A percentile compares a stretch with the other conserved stretches of the same genome.
Conservation (phyloP, 1,284 basidiomycete genomes). For the Ganoderma lingzhi region DNA sequence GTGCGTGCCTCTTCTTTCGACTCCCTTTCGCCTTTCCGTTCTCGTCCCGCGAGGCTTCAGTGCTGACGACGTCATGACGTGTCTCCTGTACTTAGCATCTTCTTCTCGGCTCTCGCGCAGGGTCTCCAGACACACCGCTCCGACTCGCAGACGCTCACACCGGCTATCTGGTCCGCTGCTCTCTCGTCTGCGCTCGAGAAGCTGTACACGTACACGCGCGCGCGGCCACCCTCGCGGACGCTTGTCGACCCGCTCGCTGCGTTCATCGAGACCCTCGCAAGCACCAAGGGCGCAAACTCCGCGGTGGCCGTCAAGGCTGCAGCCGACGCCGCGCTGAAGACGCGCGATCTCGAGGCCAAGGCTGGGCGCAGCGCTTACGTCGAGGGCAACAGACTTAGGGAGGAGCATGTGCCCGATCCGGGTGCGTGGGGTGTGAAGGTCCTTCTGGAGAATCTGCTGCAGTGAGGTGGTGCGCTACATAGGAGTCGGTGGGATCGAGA, state of each 20-base stretch:
- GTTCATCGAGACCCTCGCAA: constrained; percentile 66
- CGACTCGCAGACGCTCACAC: constrained; percentile 48
- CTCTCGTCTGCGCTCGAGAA: constrained; percentile 70
- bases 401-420: constrained; percentile 83
- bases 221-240: constrained; percentile 89
- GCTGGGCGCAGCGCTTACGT: constrained; percentile 93
- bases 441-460: constrained; percentile 68
- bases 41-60: neutral
- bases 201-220: constrained; percentile 89
- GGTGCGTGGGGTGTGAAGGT: constrained; percentile 90
- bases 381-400: constrained; percentile 73
- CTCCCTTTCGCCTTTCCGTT: neutral
- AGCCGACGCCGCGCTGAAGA: constrained; percentile 74
- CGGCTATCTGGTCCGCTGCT: constrained; percentile 70
- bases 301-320: constrained; percentile 69
- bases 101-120: constrained; percentile 87
- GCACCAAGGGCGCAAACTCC: constrained; percentile 51
- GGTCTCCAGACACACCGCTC: constrained; percentile 58
- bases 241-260: constrained; percentile 92
- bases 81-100: constrained; percentile 64
- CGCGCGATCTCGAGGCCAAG: constrained; percentile 81
- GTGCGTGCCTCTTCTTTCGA: constrained; percentile 50
- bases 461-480: constrained; percentile 24
- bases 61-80: neutral
- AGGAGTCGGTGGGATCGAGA: neutral